phyloP scores from a whole-genome alignment of 2,329 filamentous ascomycete genomes.

The Madurella fahalii region DNA sequence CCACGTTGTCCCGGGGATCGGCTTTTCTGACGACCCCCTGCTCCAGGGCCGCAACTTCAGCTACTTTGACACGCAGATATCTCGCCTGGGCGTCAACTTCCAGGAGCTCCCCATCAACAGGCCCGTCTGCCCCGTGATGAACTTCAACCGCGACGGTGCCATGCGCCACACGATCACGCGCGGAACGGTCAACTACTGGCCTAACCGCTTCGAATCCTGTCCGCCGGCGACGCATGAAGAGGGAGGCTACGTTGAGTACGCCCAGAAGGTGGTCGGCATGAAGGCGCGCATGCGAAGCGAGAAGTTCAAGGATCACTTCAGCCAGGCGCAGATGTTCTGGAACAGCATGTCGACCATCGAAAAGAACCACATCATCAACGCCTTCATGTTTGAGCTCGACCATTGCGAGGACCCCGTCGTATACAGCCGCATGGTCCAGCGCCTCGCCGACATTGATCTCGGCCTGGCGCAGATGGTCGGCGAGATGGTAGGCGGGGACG shows the following conservation, averaged over 20 bases:
- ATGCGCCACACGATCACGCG: conserved; percentile 69
- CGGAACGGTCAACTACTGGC: conserved; percentile 75
- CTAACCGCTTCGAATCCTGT: conserved; percentile 62
- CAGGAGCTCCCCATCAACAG: conserved; percentile 74
- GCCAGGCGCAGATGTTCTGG: conserved; percentile 77
- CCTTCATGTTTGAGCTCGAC: conserved; percentile 68
- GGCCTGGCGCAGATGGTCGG: conserved; percentile 65
- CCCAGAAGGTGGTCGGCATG: conserved; percentile 61
- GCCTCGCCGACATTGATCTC: conserved; percentile 69
- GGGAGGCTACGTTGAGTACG: conserved; percentile 66
- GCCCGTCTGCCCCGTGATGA: conserved; percentile 70
- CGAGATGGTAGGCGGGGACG: conserved; percentile 62
- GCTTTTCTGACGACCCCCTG: conserved; percentile 71
- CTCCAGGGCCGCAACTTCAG: conserved; percentile 68
- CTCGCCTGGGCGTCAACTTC: conserved; percentile 69
- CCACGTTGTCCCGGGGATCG: conserved; percentile 74
- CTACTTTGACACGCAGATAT: conserved; percentile 65
- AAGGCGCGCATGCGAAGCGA: conserved; percentile 64
- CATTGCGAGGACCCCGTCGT: conserved; percentile 78
- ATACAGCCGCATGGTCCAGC: conserved; percentile 64
- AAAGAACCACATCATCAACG: conserved; percentile 56
- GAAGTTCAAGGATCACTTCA: conserved; percentile 75
- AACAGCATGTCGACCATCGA: conserved; percentile 69
- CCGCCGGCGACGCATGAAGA: conserved; percentile 60
- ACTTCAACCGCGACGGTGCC: conserved; percentile 70